Percentiles rank a stretch among this genome's conserved stretches.
Evolutionary conservation across 306 rosid genomes (phyloP).

Genomic region (Casuarina equisetifolia): DNA sequence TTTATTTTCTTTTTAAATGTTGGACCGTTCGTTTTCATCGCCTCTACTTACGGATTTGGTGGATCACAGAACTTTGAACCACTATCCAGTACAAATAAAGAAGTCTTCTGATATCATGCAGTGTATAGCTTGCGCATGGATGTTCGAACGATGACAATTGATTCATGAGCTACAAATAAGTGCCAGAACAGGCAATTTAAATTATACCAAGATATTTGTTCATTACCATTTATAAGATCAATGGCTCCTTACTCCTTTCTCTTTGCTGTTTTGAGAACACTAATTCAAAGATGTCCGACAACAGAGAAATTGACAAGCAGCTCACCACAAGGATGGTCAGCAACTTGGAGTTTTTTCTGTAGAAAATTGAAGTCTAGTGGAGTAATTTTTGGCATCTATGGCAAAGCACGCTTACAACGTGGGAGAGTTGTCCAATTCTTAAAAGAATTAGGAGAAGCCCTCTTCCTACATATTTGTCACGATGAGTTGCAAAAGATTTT

Average conservation of each 20-base stretch:
- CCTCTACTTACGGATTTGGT: no score
- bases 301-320: conserved; percentile 74
- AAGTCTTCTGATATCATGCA: no score
- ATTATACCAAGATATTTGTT: neutral
- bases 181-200: neutral
- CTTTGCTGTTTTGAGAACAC: neutral
- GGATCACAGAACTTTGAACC: no score
- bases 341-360: conserved; percentile 39
- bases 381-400: conserved; percentile 75
- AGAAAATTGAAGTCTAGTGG: conserved; percentile 68
- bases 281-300: neutral
- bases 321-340: conserved; percentile 47
- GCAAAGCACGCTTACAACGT: conserved; percentile 46
- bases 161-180: neutral
- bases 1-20: no score
- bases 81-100: no score
- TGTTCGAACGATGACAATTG: neutral
- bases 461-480: neutral
- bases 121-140: neutral
- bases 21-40: no score
- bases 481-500: neutral
- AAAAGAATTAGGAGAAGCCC: conserved; percentile 40
- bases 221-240: neutral
- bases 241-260: neutral
- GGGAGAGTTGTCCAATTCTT: conserved; percentile 68